Conservation (phyloP, 192 early-diverging fungal genomes). For the Rhizoclosmatium sp. region DNA sequence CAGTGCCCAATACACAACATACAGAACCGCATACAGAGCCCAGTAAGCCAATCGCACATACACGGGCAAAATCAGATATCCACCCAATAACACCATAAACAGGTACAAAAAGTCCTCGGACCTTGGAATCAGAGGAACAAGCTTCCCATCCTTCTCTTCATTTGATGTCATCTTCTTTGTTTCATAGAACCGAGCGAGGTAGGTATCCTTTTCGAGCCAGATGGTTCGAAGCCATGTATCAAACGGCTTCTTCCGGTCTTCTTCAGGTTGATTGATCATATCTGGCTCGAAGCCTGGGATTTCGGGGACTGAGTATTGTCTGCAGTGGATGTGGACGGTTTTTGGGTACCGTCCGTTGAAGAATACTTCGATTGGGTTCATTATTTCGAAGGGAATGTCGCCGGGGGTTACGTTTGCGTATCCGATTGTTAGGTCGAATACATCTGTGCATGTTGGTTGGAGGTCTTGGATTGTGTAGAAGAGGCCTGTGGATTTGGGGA, state of each 20-base stretch:
- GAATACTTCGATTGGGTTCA: slow-evolving; percentile 80
- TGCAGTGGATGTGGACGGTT: slow-evolving; percentile 82
- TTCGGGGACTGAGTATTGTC: slow-evolving; percentile 19
- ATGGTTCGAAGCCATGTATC: neutral
- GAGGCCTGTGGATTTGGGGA: slow-evolving; percentile 88
- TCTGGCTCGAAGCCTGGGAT: slow-evolving; percentile 49
- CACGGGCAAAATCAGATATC: neutral
- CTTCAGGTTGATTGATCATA: neutral
- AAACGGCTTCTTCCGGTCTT: slow-evolving; percentile 9
- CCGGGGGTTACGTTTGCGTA: slow-evolving; percentile 74
- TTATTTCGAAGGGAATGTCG: slow-evolving; percentile 84
- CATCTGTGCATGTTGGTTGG: slow-evolving; percentile 67
- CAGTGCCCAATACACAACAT: neutral
- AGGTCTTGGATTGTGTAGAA: slow-evolving; percentile 75
- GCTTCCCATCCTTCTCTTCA: neutral
- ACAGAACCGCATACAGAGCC: neutral
- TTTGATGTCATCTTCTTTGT: neutral
- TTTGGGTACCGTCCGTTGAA: slow-evolving; percentile 75
- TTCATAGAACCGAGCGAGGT: slow-evolving; percentile 6
- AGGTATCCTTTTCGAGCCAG: slow-evolving; percentile 13
- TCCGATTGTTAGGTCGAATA: slow-evolving; percentile 92
- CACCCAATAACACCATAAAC: neutral
- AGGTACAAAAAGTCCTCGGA: neutral
- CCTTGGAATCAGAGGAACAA: neutral
- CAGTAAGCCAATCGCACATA: neutral